Percentiles rank a stretch among this genome's conserved stretches.
Conservation (phyloP, 2,329 filamentous ascomycete genomes). For the Calonectria pteridis region DNA sequence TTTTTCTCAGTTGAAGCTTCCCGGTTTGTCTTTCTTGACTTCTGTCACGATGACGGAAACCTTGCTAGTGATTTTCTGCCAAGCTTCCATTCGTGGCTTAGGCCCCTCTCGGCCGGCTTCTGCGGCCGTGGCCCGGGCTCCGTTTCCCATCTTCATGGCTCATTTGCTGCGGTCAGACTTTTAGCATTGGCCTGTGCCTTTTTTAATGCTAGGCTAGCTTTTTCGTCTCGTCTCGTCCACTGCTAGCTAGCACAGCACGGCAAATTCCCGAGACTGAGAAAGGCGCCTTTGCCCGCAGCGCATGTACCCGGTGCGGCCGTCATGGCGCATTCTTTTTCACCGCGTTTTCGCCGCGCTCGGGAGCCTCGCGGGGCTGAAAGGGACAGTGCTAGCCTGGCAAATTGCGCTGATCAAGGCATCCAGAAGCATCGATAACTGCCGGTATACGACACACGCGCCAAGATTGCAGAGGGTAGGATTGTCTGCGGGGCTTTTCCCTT, state of each 20-base stretch:
- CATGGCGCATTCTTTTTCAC: not conserved
- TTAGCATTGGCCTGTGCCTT: not conserved
- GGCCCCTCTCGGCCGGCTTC: not conserved
- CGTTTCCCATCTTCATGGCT: not conserved
- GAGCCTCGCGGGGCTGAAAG: not conserved
- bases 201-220: too few species aligned
- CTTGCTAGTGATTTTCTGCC: not conserved
- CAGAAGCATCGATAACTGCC: not conserved
- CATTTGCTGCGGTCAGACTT: not conserved
- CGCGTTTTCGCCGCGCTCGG: not conserved
- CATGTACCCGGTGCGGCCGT: not conserved
- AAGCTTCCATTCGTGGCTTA: not conserved
- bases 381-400: not conserved
- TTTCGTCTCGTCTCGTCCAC: not conserved
- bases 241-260: not conserved
- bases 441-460: not conserved
- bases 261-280: not conserved
- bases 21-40: not conserved
- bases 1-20: not conserved
- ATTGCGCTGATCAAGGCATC: not conserved
- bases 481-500: not conserved
- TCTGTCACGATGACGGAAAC: not conserved
- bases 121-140: not conserved
- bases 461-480: not conserved
- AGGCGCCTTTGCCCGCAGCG: not conserved